phyloP scores from a whole-genome alignment of 495 filamentous ascomycete genomes.

The Opeltia flavorubescens region DNA sequence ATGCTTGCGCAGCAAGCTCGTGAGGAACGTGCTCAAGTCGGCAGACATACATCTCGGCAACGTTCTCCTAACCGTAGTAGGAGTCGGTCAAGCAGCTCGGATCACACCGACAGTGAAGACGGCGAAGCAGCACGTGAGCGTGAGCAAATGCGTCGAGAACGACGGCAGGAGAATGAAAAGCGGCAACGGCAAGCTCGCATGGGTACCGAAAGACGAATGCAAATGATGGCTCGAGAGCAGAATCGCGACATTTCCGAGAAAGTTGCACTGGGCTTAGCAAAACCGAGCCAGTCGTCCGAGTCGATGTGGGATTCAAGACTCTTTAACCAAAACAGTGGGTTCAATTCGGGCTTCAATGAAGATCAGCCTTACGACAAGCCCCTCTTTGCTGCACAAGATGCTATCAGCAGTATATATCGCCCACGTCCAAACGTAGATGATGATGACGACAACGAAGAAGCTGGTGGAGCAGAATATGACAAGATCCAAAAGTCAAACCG shows the following conservation, averaged over 20 bases:
- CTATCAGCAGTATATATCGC: slow-evolving; percentile 87
- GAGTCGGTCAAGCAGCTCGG: slow-evolving; percentile 41
- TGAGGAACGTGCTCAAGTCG: slow-evolving; percentile 52
- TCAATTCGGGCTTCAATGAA: slow-evolving; percentile 87
- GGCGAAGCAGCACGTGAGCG: slow-evolving; percentile 58
- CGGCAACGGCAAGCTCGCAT: slow-evolving; percentile 89
- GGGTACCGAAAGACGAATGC: slow-evolving; percentile 80
- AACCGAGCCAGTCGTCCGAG: slow-evolving; percentile 79
- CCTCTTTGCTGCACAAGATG: slow-evolving; percentile 91
- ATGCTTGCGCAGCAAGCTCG: slow-evolving; percentile 82
- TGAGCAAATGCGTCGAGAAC: slow-evolving; percentile 62
- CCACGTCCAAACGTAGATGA: slow-evolving; percentile 54
- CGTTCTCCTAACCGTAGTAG: slow-evolving; percentile 34
- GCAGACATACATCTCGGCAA: slow-evolving; percentile 30
- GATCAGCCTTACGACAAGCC: slow-evolving; percentile 97
- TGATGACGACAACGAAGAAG: slow-evolving; percentile 66
- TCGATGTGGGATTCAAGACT: slow-evolving; percentile 93
- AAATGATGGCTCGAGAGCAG: slow-evolving; percentile 87
- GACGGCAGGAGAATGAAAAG: slow-evolving; percentile 67
- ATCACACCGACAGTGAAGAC: slow-evolving; percentile 47
- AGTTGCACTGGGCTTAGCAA: slow-evolving; percentile 86
- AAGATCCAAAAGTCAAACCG: slow-evolving; percentile 70
- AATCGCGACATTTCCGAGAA: slow-evolving; percentile 97
- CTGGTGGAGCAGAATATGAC: slow-evolving; percentile 67
- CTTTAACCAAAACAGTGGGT: slow-evolving; percentile 87